Evolutionary conservation across 164 flowering plant species (phyloP), one percentile per base, ranked within the genome.

Genomic region (Protea cynaroides): DNA sequence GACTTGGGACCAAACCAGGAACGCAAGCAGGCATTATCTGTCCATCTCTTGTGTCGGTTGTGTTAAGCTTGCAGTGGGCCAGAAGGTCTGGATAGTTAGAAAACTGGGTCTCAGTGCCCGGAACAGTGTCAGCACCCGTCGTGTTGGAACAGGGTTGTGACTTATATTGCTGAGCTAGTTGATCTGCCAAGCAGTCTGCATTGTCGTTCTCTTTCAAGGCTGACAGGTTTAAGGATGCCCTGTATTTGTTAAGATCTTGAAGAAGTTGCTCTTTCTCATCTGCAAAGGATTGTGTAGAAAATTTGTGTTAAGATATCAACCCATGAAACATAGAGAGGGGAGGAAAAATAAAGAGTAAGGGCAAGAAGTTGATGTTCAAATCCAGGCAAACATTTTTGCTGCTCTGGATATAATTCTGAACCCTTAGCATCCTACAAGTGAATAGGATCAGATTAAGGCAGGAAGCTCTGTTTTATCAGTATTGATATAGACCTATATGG

Each of bases 161-260:
- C 43, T 89, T 77, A 12, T 85, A 53, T 49, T 81, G 55, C 2
- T 84, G 74, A 0, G 93, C 97, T 0, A 90, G 36, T 65, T 90
- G 66, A 23, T 79, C 88, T 0, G 98, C 98, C 1, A 90, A 71
- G 80, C 97, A 90, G 0, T 75, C 86, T 9, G 98, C 97, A 61
- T 86, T 84, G 25, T 79, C 72, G 40, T 87, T 85, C 69, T 78
- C 72, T 24, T 67, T 64, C 1, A 93, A 76, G 25, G 83, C 62
- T 9, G 88, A 43, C 51, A 83, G 71, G 69, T 81, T 84, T 53
- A 76, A 43, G 51, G 87, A 70, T 58, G 68, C 43, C 44, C 98
- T 62, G 72, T 86, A 93, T 37, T 47, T 71, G 78, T 93, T 90
- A 57, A 93, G 72, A 49, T 90, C 84, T 58, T 75, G 70, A 67